A percentile compares a stretch with the other conserved stretches of the same genome.
phyloP scores from a whole-genome alignment of 2,329 filamentous ascomycete genomes.

The Aspergillus unguis region DNA sequence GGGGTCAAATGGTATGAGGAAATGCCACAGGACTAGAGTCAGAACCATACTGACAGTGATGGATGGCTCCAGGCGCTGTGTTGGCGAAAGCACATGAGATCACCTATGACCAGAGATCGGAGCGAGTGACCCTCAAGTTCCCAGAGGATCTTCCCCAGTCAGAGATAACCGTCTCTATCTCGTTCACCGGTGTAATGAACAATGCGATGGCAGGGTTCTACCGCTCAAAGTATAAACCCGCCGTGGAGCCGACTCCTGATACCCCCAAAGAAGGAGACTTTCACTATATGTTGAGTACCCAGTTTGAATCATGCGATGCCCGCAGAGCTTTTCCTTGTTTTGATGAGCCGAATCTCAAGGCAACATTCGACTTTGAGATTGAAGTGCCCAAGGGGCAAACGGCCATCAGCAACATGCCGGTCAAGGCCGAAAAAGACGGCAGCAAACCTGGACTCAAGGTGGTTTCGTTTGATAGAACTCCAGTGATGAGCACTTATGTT shows the following conservation, averaged over 20 bases:
- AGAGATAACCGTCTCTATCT: conserved; percentile 66
- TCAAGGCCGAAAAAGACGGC: conserved; percentile 67
- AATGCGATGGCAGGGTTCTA: conserved; percentile 92
- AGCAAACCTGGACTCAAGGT: conserved; percentile 62
- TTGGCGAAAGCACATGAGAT: conserved; percentile 60
- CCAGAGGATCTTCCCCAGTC: conserved; percentile 65
- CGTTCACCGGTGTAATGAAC: conserved; percentile 80
- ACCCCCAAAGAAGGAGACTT: conserved; percentile 69
- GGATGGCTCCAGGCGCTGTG: conserved; percentile 22
- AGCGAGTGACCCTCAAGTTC: conserved; percentile 78
- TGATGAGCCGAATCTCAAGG: conserved; percentile 95
- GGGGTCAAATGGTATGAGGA: conserved; percentile 32
- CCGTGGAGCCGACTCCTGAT: conserved; percentile 66
- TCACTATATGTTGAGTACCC: conserved; percentile 82
- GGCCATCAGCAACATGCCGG: conserved; percentile 93
- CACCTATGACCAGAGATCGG: conserved; percentile 76
- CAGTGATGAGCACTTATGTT: conserved; percentile 83
- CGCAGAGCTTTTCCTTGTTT: conserved; percentile 95
- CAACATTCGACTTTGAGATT: conserved; percentile 89
- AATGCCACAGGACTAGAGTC: neutral
- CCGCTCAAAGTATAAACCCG: conserved; percentile 87
- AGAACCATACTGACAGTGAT: neutral
- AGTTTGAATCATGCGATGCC: conserved; percentile 96
- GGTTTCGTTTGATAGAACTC: conserved; percentile 78
- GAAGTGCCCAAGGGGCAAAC: conserved; percentile 86